Base-by-base conservation (phyloP, 177 flowering plant species). In the Tripterygium wilfordii region DNA sequence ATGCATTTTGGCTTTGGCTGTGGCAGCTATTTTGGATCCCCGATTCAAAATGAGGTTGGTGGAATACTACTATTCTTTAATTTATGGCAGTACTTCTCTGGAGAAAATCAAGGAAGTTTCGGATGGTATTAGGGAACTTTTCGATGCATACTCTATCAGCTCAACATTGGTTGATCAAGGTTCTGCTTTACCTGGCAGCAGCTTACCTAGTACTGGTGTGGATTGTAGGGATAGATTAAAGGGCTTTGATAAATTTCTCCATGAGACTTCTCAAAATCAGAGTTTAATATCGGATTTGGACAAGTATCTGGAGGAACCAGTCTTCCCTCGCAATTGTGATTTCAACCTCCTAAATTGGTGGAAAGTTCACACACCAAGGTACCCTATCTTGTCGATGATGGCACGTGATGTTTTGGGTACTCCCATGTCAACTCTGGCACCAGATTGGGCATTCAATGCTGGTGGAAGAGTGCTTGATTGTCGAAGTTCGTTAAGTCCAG, bases 31-130 rank as follows among this genome's bases (percentile, higher is more conserved):
- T 32, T 57, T 91, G 51, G 95, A 91, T 67, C 98, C 98, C 10
- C 76, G 88, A 19, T 83, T 74, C 61, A 88, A 88, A 65, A 76
- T 87, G 88, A 77, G 82, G 66, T 33, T 88, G 60, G 80, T 90
- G 26, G 89, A 88, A 66, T 83, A 83, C 57, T 83, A 79, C 57
- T 90, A 73, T 47, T 61, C 76, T n/a, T 74, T 77, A 51, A 78
- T 90, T 6, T 85, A 81, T 60, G 91, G 74, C n/a, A 56, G 45
- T 37, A 41, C 30, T 59, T 74, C 94, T 19, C 48, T 48, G 15
- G 64, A 68, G n/a, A 66, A 52, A 24, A 71, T 78, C 43, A 68
- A 67, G 37, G 76, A 59, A 58, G 77, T 79, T 28, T 63, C 67
- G 52, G 59, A 69, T 53, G 56, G 65, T 24, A 56, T 83, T 1